A percentile compares a stretch with the other conserved stretches of the same genome.
Conservation (phyloP, 768 basidiomycete genomes). For the Boletus pseudopeckii region DNA sequence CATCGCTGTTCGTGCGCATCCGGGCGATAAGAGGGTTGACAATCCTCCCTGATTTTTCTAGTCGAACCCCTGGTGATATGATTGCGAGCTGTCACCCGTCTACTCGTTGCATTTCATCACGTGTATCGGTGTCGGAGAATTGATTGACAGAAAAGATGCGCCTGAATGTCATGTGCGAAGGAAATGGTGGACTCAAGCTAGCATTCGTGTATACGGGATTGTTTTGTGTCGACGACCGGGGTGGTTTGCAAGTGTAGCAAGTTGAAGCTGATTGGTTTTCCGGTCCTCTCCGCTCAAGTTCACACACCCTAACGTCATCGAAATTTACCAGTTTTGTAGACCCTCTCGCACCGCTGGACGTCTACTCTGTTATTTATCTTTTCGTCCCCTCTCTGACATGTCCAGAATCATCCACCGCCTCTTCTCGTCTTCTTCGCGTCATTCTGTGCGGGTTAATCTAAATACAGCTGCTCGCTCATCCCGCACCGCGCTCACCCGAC, state of each 20-base stretch:
- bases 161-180: not conserved
- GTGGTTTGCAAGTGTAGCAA: not conserved
- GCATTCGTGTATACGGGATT: not conserved
- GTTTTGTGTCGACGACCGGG: not conserved
- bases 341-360: constrained; percentile 2
- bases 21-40: not conserved
- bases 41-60: not conserved
- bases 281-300: constrained; percentile 30
- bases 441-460: constrained; percentile 3
- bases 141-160: not conserved
- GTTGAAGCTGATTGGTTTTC: constrained; percentile 2
- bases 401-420: constrained; percentile 19
- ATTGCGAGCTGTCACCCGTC: not conserved
- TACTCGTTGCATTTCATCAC: not conserved
- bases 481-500: constrained; percentile 17
- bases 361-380: constrained; percentile 16
- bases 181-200: not conserved
- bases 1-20: not conserved
- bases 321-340: constrained; percentile 17
- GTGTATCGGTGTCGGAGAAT: not conserved
- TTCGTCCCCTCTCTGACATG: constrained; percentile 13
- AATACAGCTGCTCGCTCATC: constrained; percentile 11
- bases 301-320: constrained; percentile 29
- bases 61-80: not conserved
- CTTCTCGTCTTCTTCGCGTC: constrained; percentile 17